Base-by-base conservation (phyloP, 2,329 filamentous ascomycete genomes). In the Botryotinia globosa region DNA sequence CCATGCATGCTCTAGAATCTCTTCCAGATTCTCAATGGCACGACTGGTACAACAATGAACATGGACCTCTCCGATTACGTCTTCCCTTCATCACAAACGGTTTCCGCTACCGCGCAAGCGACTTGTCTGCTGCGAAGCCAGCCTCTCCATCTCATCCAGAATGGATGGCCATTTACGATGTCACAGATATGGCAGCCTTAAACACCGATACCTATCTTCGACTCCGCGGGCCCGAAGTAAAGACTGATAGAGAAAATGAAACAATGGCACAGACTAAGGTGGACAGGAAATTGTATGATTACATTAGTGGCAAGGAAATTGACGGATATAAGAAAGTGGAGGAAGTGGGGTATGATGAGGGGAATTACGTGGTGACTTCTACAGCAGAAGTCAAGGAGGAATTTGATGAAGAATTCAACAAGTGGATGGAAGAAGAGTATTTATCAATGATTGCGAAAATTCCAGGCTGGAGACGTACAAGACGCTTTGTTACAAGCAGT, bases 11-110 rank as follows among this genome's bases (percentile, higher is more conserved):
- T 78, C 86, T 88, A 81, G 86, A 76, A 86, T 94, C 77, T 85
- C 90, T 81, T 32, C 69, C 78, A 72, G 82, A 87, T 65, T 85
- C 88, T 75, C 89, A 92, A 79, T 97, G 97, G 83, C 92, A 97
- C 82, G 93, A 97, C 81, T 95, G 93, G 92, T 97, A 97, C 85
- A 94, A 97, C 84, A 96, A 94, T 82, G 94, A 97, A 84, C 94
- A 97, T 83, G 94, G 94, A 71, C 94, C 94, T 29, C 88, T 90
- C 25, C 91, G 94, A 65, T 87, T 97, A 10, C 91, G 93, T 66
- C 84, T 97, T 22, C 89, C 92, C 6, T 90, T 91, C 78, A 90
- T 94, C 80, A 81, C 83, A 77, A 96, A 93, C 81, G 94, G 94
- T 73, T 90, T 96, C 77, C 91, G 94, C 61, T 97, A 94, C 83